A percentile compares a stretch with the other conserved stretches of the same genome.
These are phyloP conservation scores for Microcos paniculata DNA, from an alignment of 345 rosid species.

Conservation along the genomic window DNA sequence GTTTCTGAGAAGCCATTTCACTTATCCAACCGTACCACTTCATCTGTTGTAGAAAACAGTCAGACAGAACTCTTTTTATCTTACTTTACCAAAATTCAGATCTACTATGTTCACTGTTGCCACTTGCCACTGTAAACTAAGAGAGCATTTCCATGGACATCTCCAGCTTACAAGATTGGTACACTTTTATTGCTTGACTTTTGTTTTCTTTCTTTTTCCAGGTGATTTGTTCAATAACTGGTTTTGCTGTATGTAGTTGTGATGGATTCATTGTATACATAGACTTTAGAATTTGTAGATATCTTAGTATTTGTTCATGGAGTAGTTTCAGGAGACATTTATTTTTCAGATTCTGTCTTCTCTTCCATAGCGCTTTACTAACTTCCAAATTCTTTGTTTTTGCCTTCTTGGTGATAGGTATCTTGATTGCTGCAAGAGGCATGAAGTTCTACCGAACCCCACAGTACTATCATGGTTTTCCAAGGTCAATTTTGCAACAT, in stretches of 20 bases:
- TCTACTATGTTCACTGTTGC: background rate
- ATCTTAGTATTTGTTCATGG: background rate
- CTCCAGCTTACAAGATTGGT: conserved; percentile 3
- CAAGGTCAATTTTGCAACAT: conserved; percentile 30
- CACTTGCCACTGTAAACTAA: too few species aligned
- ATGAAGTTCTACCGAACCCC: conserved; percentile 33
- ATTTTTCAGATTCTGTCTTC: background rate
- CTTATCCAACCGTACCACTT: background rate
- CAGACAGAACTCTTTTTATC: background rate
- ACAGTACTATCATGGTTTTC: conserved; percentile 39
- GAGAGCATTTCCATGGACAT: conserved; percentile 6
- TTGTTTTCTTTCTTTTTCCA: background rate
- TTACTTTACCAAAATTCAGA: background rate
- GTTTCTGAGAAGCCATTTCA: conserved; percentile 8
- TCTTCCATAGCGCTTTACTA: background rate
- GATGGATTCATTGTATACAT: background rate
- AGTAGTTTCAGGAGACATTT: background rate
- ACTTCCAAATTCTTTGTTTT: background rate
- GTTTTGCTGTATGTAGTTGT: background rate
- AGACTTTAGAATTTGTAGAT: background rate
- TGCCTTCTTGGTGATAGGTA: conserved; percentile 32
- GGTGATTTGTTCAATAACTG: background rate
- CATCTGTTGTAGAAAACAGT: too few species aligned
- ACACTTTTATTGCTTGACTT: background rate
- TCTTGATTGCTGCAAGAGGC: conserved; percentile 41